These are phyloP conservation scores for Paraurostyla sp. DNA, from an alignment of 73 alveolate species.

Conservation along the genomic window DNA sequence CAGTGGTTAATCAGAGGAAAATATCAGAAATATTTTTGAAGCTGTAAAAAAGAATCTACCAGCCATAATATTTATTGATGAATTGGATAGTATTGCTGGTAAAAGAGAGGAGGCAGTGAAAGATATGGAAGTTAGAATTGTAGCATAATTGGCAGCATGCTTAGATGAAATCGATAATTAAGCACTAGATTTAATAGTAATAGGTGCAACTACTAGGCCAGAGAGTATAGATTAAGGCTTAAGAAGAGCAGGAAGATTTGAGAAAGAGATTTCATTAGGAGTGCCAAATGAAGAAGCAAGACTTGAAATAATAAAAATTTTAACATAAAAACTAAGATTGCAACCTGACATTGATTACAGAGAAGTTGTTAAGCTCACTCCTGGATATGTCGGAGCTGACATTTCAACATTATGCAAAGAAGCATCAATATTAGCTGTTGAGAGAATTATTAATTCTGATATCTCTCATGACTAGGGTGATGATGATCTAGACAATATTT, in stretches of 20 bases:
- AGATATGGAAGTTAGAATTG: constrained; percentile 99
- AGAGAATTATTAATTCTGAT: constrained; percentile 61
- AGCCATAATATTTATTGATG: constrained; percentile 98
- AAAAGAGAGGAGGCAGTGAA: constrained; percentile 98
- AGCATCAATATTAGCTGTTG: constrained; percentile 92
- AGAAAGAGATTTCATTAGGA: constrained; percentile 98
- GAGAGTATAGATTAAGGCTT: constrained; percentile 97
- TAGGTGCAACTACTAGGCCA: constrained; percentile 98
- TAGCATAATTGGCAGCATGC: constrained; percentile 97
- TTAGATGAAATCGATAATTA: constrained; percentile 95
- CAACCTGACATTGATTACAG: constrained; percentile 81
- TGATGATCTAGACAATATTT: constrained; percentile 24
- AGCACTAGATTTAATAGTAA: constrained; percentile 83
- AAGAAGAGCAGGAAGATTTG: constrained; percentile 99
- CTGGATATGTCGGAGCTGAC: constrained; percentile 99
- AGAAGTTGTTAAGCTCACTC: constrained; percentile 96
- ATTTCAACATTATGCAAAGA: constrained; percentile 91
- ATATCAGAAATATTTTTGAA: constrained; percentile 95
- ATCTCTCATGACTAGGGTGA: neutral
- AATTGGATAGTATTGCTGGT: constrained; percentile 98
- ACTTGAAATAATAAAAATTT: constrained; percentile 85
- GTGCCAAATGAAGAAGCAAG: constrained; percentile 97
- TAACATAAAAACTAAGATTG: constrained; percentile 81
- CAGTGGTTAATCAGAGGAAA: constrained; percentile 98
- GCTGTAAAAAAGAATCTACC: constrained; percentile 97